Evolutionary conservation across 257 asterid genomes (phyloP).

Genomic region (Nicotiana otophora): DNA sequence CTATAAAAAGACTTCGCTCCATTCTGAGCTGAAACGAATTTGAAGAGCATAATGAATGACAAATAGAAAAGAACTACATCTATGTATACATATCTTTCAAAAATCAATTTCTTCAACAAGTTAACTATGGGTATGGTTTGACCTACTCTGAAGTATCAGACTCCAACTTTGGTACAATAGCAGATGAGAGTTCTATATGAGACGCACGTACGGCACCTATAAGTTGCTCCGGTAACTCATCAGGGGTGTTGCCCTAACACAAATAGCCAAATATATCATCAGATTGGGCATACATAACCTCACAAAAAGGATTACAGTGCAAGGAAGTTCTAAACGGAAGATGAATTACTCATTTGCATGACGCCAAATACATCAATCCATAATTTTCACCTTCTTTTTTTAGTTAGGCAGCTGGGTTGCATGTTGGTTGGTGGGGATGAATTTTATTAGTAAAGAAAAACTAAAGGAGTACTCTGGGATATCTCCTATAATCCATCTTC

Average conservation of each 20-base stretch:
- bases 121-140: conserved; percentile 10
- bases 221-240: conserved; percentile 46
- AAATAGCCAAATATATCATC: neutral
- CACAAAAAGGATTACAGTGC: neutral
- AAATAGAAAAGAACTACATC: neutral
- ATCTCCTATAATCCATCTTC: neutral
- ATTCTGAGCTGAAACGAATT: neutral
- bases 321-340: neutral
- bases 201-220: conserved; percentile 46
- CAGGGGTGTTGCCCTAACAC: conserved; percentile 29
- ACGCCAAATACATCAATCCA: neutral
- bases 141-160: conserved; percentile 18
- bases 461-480: neutral
- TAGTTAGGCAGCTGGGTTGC: neutral
- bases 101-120: neutral
- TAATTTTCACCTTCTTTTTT: neutral
- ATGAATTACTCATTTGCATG: neutral
- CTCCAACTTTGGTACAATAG: conserved; percentile 33
- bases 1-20: neutral
- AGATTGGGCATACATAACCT: neutral
- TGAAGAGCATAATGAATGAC: neutral
- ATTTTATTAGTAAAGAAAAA: neutral
- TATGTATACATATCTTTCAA: neutral
- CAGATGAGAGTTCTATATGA: conserved; percentile 39
- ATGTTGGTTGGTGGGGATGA: neutral